A percentile compares a stretch with the other conserved stretches of the same genome.
Evolutionary conservation across 1,139 yeast genomes (phyloP).

Genomic region (Geotrichum cucujoidarum): DNA sequence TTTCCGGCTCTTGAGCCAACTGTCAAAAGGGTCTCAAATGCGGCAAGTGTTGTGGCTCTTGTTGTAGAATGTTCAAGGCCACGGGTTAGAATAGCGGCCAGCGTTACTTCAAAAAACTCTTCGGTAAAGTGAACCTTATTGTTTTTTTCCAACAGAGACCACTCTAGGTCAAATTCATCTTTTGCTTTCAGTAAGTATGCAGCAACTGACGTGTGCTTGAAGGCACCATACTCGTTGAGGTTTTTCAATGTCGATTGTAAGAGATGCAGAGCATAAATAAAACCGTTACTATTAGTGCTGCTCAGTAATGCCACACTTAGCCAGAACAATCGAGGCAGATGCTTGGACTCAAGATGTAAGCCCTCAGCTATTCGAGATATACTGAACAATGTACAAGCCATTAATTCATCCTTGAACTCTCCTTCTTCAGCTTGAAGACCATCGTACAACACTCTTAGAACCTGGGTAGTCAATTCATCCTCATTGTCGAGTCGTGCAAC

Average conservation of each 20-base stretch:
- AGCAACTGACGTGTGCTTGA: conserved; percentile 26
- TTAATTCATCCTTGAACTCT: conserved; percentile 36
- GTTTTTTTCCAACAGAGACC: conserved; percentile 46
- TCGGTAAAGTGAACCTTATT: conserved; percentile 42
- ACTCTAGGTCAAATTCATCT: conserved; percentile 41
- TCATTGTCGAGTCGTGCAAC: conserved; percentile 60
- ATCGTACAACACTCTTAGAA: conserved; percentile 35
- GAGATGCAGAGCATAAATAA: conserved; percentile 28
- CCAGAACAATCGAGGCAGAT: conserved; percentile 65
- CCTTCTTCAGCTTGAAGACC: conserved; percentile 33
- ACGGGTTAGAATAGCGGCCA: conserved; percentile 50
- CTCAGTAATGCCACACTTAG: conserved; percentile 44
- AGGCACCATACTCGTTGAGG: conserved; percentile 30
- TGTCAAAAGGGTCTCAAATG: conserved; percentile 48
- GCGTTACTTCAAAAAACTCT: conserved; percentile 52
- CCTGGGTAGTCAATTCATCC: conserved; percentile 53
- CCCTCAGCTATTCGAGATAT: conserved; percentile 62
- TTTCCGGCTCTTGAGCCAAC: conserved; percentile 41
- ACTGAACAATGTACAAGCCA: conserved; percentile 37
- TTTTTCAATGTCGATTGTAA: conserved; percentile 28
- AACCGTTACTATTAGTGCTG: conserved; percentile 25
- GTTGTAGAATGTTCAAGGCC: conserved; percentile 64
- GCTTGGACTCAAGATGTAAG: conserved; percentile 48
- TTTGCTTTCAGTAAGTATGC: conserved; percentile 41
- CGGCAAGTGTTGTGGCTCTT: conserved; percentile 49